Percentiles rank a stretch among this genome's conserved stretches.
phyloP scores from a whole-genome alignment of 371 early-diverging fungal species.

The Saksenaea oblongispora region DNA sequence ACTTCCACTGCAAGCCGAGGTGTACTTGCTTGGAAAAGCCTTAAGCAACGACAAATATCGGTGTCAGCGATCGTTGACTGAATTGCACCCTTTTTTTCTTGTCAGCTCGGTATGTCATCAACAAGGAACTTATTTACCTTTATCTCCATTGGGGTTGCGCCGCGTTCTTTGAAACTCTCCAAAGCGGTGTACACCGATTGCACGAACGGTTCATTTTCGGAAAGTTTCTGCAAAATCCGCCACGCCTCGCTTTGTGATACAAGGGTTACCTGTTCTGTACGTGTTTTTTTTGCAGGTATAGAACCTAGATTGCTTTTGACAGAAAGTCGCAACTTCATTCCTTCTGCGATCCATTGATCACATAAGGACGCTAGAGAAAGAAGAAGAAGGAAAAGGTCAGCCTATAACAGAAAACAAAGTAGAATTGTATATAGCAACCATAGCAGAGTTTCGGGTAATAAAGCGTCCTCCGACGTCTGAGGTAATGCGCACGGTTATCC shows the following conservation, averaged over 20 bases:
- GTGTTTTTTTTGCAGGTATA: not conserved
- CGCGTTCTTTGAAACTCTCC: not conserved
- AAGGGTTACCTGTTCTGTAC: not conserved
- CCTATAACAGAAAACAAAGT: not conserved
- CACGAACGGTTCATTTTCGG: not conserved
- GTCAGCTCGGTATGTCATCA: not conserved
- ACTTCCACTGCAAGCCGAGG: not conserved
- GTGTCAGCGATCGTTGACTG: not conserved
- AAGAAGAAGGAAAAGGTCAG: not conserved
- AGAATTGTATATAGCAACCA: not conserved
- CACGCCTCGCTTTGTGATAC: not conserved
- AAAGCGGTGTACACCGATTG: not conserved
- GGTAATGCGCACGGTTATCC: not conserved
- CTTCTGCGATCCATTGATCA: not conserved
- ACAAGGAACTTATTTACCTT: not conserved
- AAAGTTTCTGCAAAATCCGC: not conserved
- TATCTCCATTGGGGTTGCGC: not conserved
- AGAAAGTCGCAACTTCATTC: not conserved
- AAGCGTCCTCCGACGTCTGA: not conserved
- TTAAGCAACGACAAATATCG: not conserved
- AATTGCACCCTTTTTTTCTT: not conserved
- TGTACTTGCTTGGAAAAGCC: not conserved
- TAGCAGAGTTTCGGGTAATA: not conserved
- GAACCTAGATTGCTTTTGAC: not conserved
- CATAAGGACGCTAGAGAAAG: not conserved